These are phyloP conservation scores for Gleditsia sinensis DNA, from an alignment of 306 rosid genomes.

Conservation along the genomic window DNA sequence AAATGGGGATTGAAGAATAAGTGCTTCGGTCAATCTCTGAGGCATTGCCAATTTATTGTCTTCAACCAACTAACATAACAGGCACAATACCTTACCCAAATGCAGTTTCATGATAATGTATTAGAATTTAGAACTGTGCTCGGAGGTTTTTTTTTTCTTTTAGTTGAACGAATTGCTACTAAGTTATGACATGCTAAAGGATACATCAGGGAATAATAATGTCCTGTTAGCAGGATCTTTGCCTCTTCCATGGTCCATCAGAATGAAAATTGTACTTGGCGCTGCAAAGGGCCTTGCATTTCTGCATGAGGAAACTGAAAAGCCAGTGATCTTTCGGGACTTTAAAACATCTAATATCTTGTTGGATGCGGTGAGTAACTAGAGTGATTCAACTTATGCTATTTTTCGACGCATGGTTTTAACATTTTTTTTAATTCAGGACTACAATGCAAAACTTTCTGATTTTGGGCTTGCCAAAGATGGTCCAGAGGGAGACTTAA, in stretches of 20 bases:
- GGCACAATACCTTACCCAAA: neutral
- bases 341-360: conserved; percentile 68
- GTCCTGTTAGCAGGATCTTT: conserved; percentile 23
- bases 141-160: too few species aligned
- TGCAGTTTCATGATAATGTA: neutral
- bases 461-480: conserved; percentile 75
- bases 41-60: too few species aligned
- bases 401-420: neutral
- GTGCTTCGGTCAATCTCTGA: neutral
- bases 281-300: conserved; percentile 77
- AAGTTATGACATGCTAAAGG: neutral
- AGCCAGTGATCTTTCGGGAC: conserved; percentile 61
- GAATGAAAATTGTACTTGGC: conserved; percentile 62
- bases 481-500: conserved; percentile 61
- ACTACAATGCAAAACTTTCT: conserved; percentile 65
- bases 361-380: conserved; percentile 53
- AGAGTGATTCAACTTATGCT: neutral
- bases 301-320: conserved; percentile 64
- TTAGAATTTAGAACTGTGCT: neutral
- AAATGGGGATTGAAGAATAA: neutral
- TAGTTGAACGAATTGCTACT: too few species aligned
- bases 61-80: neutral
- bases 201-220: neutral
- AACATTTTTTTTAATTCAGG: conserved; percentile 39
- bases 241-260: conserved; percentile 58